phyloP scores from a whole-genome alignment of 306 rosid genomes.

The Inga leiocalycina region DNA sequence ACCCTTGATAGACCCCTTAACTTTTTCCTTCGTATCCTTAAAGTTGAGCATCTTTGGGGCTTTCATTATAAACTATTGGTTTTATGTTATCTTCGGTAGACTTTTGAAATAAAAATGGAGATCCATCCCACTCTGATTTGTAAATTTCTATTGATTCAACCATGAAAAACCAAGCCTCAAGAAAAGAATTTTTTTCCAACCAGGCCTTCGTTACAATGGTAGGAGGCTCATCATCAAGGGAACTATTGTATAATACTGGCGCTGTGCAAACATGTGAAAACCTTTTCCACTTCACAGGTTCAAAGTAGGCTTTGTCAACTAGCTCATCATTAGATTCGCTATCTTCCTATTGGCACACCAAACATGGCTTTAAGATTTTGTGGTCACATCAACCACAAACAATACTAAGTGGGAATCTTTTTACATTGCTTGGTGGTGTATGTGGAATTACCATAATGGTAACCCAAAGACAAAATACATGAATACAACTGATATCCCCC shows the following conservation, averaged over 20 bases:
- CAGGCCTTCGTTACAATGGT: conserved; percentile 67
- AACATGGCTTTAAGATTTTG: background rate
- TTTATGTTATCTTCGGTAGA: conserved; percentile 49
- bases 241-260: conserved; percentile 48
- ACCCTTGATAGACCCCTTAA: conserved; percentile 33
- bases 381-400: background rate
- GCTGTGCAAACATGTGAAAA: conserved; percentile 66
- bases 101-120: conserved; percentile 41
- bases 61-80: conserved; percentile 48
- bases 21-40: conserved; percentile 53
- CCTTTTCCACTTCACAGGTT: conserved; percentile 66
- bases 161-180: conserved; percentile 58
- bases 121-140: conserved; percentile 61
- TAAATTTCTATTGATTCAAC: conserved; percentile 54
- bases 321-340: conserved; percentile 37
- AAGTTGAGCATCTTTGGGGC: conserved; percentile 56
- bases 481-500: background rate
- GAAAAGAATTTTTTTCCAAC: conserved; percentile 64
- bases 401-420: background rate
- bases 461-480: background rate
- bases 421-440: background rate
- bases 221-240: conserved; percentile 45
- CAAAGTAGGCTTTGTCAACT: conserved; percentile 49
- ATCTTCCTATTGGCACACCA: no score
- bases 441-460: background rate